phyloP scores from a whole-genome alignment of 73 alveolate species.

The Paramecium pentaurelia region DNA sequence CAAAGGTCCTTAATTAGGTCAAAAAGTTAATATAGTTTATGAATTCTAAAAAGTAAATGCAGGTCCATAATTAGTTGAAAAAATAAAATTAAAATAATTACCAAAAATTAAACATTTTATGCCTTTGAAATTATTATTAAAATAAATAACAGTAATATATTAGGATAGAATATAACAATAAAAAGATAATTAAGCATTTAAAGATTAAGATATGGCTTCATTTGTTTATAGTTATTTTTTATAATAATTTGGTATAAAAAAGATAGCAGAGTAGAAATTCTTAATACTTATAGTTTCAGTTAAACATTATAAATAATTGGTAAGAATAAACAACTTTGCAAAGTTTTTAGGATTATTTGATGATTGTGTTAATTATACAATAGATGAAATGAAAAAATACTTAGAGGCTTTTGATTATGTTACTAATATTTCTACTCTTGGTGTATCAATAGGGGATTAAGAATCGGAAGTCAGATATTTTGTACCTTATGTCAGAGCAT shows the following conservation, averaged over 20 bases:
- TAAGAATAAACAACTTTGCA: slow-evolving; percentile 54
- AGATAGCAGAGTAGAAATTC: slow-evolving; percentile 58
- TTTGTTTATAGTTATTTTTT: slow-evolving; percentile 35
- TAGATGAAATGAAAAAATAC: slow-evolving; percentile 58
- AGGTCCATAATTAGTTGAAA: slow-evolving; percentile 33
- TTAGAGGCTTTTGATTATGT: slow-evolving; percentile 56
- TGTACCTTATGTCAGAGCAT: slow-evolving; percentile 57
- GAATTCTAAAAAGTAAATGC: slow-evolving; percentile 35
- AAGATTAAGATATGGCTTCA: slow-evolving; percentile 48
- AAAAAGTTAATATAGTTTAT: slow-evolving; percentile 1
- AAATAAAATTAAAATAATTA: slow-evolving; percentile 17
- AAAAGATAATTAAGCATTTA: background rate
- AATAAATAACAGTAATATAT: slow-evolving; percentile 12
- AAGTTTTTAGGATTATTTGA: slow-evolving; percentile 54
- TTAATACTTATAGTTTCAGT: slow-evolving; percentile 48
- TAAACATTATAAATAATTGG: slow-evolving; percentile 27
- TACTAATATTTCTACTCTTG: slow-evolving; percentile 14
- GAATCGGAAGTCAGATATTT: slow-evolving; percentile 46
- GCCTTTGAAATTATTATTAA: slow-evolving; percentile 39
- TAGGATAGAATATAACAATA: slow-evolving; percentile 11
- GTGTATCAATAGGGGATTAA: background rate
- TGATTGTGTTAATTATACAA: slow-evolving; percentile 29
- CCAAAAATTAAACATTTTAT: slow-evolving; percentile 26
- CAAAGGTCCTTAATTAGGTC: slow-evolving; percentile 46
- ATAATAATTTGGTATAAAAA: slow-evolving; percentile 50